These are phyloP conservation scores for Metschnikowia corniflorae DNA, from an alignment of 805 yeast species.

Conservation along the genomic window DNA sequence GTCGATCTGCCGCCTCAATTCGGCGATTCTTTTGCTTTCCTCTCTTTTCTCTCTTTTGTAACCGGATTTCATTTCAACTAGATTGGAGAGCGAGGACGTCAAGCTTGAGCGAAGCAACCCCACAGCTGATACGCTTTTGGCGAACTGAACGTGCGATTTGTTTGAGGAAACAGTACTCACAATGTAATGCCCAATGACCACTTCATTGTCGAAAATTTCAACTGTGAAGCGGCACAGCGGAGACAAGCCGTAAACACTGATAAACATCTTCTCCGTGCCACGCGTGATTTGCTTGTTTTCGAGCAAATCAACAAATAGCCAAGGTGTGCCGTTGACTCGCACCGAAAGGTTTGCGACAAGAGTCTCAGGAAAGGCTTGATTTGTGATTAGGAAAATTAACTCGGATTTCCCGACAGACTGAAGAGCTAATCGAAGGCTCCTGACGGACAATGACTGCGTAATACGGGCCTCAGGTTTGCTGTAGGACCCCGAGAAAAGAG, in stretches of 20 bases:
- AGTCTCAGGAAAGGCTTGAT: slow-evolving; percentile 8
- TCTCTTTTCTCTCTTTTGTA: slow-evolving; percentile 36
- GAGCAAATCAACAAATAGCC: slow-evolving; percentile 28
- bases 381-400: slow-evolving; percentile 26
- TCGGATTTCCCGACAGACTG: slow-evolving; percentile 29
- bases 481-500: slow-evolving; percentile 29
- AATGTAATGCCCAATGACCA: slow-evolving; percentile 22
- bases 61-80: slow-evolving; percentile 22
- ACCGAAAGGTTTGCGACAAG: slow-evolving; percentile 15
- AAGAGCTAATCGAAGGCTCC: slow-evolving; percentile 17
- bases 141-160: too few relatives aligned
- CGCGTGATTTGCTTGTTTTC: neutral
- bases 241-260: slow-evolving; percentile 35
- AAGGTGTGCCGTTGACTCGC: slow-evolving; percentile 31
- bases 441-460: neutral
- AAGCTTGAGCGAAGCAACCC: slow-evolving; percentile 33
- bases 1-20: slow-evolving; percentile 33
- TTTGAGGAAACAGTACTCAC: slow-evolving; percentile 24
- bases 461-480: neutral
- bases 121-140: slow-evolving; percentile 20
- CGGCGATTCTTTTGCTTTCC: slow-evolving; percentile 33
- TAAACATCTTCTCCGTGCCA: slow-evolving; percentile 5
- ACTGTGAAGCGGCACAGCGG: slow-evolving; percentile 37
- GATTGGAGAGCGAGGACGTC: slow-evolving; percentile 26
- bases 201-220: slow-evolving; percentile 21